Conservation (phyloP, 1,139 yeast species). For the Geotrichum cucujoidarum region DNA sequence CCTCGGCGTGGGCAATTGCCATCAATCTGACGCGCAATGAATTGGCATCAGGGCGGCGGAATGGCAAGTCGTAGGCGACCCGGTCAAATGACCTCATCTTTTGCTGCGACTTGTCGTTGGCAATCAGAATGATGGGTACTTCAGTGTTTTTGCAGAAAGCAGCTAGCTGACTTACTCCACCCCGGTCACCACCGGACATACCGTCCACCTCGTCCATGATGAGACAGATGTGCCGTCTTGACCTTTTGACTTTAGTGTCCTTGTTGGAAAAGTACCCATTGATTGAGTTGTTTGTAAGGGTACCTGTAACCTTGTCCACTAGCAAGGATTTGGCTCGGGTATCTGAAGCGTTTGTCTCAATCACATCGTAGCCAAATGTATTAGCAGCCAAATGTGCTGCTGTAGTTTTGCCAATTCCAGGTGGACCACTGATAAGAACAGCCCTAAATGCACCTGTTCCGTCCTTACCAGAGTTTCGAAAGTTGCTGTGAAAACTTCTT, state of each 20-base stretch:
- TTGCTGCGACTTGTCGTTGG: slow-evolving; percentile 87
- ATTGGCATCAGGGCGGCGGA: slow-evolving; percentile 80
- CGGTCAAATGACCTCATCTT: slow-evolving; percentile 94
- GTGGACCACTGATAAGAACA: slow-evolving; percentile 84
- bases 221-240: slow-evolving; percentile 58
- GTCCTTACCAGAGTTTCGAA: slow-evolving; percentile 48
- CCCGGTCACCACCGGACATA: slow-evolving; percentile 98
- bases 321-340: slow-evolving; percentile 78
- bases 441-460: slow-evolving; percentile 71
- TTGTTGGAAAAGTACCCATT: slow-evolving; percentile 58
- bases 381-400: slow-evolving; percentile 82
- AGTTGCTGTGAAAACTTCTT: slow-evolving; percentile 48
- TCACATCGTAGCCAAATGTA: slow-evolving; percentile 71
- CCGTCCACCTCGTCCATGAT: slow-evolving; percentile 99
- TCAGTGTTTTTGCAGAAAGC: slow-evolving; percentile 78
- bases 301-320: slow-evolving; percentile 61
- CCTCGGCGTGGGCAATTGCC: slow-evolving; percentile 86
- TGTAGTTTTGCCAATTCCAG: slow-evolving; percentile 93
- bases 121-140: slow-evolving; percentile 89
- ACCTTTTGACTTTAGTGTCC: slow-evolving; percentile 24
- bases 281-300: slow-evolving; percentile 77
- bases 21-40: slow-evolving; percentile 78
- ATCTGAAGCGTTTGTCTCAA: slow-evolving; percentile 91
- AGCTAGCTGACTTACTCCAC: slow-evolving; percentile 95
- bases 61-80: slow-evolving; percentile 72